These are phyloP conservation scores for Amphibolis antarctica DNA, from an alignment of 106 monocot species.

Conservation along the genomic window DNA sequence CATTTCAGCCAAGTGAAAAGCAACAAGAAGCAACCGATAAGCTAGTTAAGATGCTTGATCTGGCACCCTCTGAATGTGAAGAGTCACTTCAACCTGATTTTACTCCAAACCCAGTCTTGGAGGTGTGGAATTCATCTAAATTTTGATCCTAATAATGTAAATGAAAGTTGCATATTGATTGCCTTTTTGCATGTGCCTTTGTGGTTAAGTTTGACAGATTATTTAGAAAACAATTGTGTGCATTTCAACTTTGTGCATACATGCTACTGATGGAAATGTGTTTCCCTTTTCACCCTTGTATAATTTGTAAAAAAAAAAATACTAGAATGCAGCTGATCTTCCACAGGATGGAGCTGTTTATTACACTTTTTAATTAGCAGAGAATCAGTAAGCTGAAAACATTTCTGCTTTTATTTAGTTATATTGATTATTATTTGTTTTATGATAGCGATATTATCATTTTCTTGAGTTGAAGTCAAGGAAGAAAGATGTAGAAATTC, in stretches of 20 bases:
- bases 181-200: no score
- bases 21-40: slow-evolving; percentile 83
- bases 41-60: slow-evolving; percentile 67
- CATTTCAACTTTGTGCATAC: no score
- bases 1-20: slow-evolving; percentile 53
- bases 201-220: no score
- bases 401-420: not conserved
- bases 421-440: not conserved
- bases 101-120: slow-evolving; percentile 88
- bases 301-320: no score
- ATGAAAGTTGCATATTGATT: no score
- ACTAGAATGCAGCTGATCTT: no score
- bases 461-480: slow-evolving; percentile 71
- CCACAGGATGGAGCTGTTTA: no score
- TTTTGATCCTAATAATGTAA: not conserved
- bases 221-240: no score
- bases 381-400: not conserved
- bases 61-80: slow-evolving; percentile 40
- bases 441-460: slow-evolving; percentile 63
- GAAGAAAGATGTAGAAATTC: slow-evolving; percentile 58
- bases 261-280: no score
- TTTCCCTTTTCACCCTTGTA: no score
- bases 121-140: slow-evolving; percentile 29
- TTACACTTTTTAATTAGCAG: no score
- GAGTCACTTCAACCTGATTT: slow-evolving; percentile 71